Evolutionary conservation across 2,329 filamentous ascomycete genomes (phyloP).

Genomic region (Diaporthe nobilis): DNA sequence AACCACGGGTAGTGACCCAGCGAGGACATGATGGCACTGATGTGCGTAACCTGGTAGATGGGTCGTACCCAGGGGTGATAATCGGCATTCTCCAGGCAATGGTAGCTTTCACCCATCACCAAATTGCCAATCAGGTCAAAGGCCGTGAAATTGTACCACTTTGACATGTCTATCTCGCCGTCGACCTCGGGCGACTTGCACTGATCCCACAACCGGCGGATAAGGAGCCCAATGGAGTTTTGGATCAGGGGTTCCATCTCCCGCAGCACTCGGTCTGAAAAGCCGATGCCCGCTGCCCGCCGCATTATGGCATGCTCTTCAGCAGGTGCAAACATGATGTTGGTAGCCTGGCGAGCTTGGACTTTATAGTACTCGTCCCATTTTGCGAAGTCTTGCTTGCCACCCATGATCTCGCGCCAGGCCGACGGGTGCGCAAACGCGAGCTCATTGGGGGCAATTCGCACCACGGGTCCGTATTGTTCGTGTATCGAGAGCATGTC

Average conservation of each 20-base stretch:
- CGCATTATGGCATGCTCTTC: slow-evolving; percentile 35
- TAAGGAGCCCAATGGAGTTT: slow-evolving; percentile 1
- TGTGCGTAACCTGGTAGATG: slow-evolving; percentile 34
- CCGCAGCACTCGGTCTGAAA: slow-evolving; percentile 28
- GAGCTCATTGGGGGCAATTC: slow-evolving; percentile 56
- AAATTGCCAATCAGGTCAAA: slow-evolving; percentile 36
- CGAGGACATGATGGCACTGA: slow-evolving; percentile 28
- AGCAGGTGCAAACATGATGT: slow-evolving; percentile 29
- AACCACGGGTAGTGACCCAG: slow-evolving; percentile 23
- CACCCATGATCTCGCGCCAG: slow-evolving; percentile 54
- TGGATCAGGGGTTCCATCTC: slow-evolving; percentile 26
- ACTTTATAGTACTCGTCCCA: slow-evolving; percentile 25
- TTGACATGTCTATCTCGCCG: slow-evolving; percentile 17
- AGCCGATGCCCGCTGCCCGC: slow-evolving; percentile 19
- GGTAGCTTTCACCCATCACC: slow-evolving; percentile 27
- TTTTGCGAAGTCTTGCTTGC: slow-evolving; percentile 22
- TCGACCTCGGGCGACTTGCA: neutral
- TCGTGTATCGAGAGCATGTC: slow-evolving; percentile 48
- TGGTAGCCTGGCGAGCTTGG: neutral
- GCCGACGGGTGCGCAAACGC: slow-evolving; percentile 51
- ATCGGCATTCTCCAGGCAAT: slow-evolving; percentile 28
- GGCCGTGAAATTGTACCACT: slow-evolving; percentile 34
- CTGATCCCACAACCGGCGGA: neutral
- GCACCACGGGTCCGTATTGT: slow-evolving; percentile 56
- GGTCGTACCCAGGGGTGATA: slow-evolving; percentile 32